phyloP scores from a whole-genome alignment of 495 filamentous ascomycete genomes.

The Penicillium cataractarum region DNA sequence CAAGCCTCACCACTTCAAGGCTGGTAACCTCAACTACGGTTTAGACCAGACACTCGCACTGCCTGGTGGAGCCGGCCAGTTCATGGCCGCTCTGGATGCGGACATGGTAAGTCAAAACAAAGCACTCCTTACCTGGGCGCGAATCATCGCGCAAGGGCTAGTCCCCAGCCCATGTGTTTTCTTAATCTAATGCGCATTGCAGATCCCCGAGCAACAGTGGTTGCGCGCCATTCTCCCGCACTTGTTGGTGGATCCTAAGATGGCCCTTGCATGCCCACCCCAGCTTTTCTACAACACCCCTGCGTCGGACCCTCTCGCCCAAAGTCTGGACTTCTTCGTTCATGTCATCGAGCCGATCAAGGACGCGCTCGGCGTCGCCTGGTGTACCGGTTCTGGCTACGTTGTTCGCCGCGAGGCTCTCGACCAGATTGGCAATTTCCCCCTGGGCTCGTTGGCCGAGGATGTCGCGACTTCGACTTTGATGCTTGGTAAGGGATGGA shows the following conservation, averaged over 20 bases:
- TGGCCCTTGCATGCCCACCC: conserved; percentile 56
- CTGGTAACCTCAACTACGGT: conserved; percentile 57
- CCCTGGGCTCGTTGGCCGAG: conserved; percentile 53
- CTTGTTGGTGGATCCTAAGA: conserved; percentile 47
- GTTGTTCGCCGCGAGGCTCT: conserved; percentile 52
- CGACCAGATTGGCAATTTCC: conserved; percentile 55
- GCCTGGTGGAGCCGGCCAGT: conserved; percentile 47
- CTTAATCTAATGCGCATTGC: conserved; percentile 10
- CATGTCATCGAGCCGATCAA: conserved; percentile 57
- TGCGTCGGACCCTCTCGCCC: conserved; percentile 50
- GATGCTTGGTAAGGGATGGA: conserved; percentile 55
- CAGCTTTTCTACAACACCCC: conserved; percentile 61
- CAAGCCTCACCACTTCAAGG: conserved; percentile 57
- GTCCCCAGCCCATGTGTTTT: not conserved
- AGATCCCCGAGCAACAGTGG: conserved; percentile 58
- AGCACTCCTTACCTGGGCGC: not conserved
- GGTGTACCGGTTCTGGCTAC: conserved; percentile 60
- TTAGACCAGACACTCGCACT: conserved; percentile 39
- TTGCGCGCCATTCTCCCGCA: conserved; percentile 54
- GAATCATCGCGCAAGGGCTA: not conserved
- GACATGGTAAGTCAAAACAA: conserved; percentile 49
- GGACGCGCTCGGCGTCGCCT: conserved; percentile 50
- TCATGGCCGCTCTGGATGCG: conserved; percentile 55
- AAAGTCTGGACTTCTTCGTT: conserved; percentile 51
- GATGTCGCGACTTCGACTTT: conserved; percentile 53